Conservation (phyloP, 2,329 filamentous ascomycete species). For the Curvularia sp. region DNA sequence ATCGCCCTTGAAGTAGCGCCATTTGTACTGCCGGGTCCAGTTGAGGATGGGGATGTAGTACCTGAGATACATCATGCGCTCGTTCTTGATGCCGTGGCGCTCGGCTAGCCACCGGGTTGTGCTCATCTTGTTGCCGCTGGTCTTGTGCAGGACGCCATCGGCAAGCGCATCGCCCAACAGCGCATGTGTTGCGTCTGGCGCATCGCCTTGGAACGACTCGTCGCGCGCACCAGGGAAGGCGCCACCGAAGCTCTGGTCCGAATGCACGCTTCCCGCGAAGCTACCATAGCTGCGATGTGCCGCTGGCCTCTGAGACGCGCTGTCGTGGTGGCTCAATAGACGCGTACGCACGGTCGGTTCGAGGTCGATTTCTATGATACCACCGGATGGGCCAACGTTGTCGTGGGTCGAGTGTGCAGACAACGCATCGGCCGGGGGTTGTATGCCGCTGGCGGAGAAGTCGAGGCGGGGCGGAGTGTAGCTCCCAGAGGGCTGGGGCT, state of each 20-base stretch:
- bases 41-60: constrained; percentile 93
- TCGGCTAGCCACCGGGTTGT: constrained; percentile 76
- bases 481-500: constrained; percentile 29
- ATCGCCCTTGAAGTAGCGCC: constrained; percentile 83
- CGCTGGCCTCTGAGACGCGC: constrained; percentile 74
- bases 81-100: constrained; percentile 76
- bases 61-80: constrained; percentile 77
- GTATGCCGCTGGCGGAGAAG: constrained; percentile 44
- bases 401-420: constrained; percentile 40
- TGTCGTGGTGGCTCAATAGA: constrained; percentile 52
- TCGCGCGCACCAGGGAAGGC: constrained; percentile 45
- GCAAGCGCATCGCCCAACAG: constrained; percentile 54
- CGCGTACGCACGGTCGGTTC: constrained; percentile 50
- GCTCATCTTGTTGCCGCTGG: constrained; percentile 67
- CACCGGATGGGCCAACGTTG: constrained; percentile 25
- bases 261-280: constrained; percentile 61
- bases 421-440: constrained; percentile 41
- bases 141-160: constrained; percentile 53
- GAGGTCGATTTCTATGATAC: constrained; percentile 35
- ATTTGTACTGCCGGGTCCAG: constrained; percentile 88
- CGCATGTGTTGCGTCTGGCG: constrained; percentile 47
- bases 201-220: constrained; percentile 38
- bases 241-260: constrained; percentile 50
- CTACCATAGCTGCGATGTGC: constrained; percentile 62
- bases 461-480: constrained; percentile 27